Conservation (phyloP, 805 yeast genomes). For the Saturnispora saitoi region DNA sequence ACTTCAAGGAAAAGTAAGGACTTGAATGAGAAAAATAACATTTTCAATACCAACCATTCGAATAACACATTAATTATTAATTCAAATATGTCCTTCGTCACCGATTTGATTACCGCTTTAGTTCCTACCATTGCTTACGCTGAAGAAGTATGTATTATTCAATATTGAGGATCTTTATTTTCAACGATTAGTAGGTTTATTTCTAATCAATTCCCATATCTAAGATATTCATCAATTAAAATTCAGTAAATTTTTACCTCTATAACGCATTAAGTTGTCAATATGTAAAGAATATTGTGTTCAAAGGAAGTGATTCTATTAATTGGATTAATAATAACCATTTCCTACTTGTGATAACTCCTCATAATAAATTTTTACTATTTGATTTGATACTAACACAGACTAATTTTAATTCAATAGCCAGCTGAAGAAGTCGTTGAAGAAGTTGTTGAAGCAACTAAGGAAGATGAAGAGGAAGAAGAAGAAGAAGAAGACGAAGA, state of each 20-base stretch:
- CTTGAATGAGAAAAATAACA: neutral
- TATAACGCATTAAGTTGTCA: no score
- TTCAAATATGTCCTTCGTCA: constrained; percentile 35
- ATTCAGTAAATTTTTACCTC: no score
- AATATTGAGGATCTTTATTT: no score
- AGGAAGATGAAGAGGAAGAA: constrained; percentile 43
- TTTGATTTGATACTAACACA: neutral
- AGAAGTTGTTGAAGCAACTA: constrained; percentile 51
- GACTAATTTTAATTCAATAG: constrained; percentile 8
- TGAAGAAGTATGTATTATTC: constrained; percentile 50
- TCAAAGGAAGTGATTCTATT: no score
- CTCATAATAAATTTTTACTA: no score
- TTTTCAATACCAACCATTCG: neutral
- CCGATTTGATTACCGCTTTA: constrained; percentile 72
- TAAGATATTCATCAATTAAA: no score
- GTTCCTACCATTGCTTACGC: constrained; percentile 79
- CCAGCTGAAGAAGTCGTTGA: constrained; percentile 29
- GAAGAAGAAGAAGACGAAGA: constrained; percentile 32
- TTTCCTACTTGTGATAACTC: no score
- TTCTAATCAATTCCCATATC: no score
- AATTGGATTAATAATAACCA: no score
- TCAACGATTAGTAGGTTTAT: no score
- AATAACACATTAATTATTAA: neutral
- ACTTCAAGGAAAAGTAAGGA: neutral
- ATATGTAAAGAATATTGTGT: no score